A percentile compares a stretch with the other conserved stretches of the same genome.
Evolutionary conservation across 345 rosid genomes (phyloP).

Genomic region (Viola odorata): DNA sequence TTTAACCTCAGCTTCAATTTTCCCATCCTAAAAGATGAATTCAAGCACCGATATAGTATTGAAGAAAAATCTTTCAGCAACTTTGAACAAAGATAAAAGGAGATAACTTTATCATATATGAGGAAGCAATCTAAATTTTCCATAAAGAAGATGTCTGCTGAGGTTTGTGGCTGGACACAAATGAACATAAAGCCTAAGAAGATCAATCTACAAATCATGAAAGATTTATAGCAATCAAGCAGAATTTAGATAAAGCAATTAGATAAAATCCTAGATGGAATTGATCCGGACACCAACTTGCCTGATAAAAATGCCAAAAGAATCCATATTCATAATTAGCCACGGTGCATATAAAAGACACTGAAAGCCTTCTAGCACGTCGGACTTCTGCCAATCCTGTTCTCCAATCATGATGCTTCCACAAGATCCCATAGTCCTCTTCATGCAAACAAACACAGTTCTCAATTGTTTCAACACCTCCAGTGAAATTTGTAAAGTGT

Average conservation of each 20-base stretch:
- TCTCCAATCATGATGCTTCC: constrained; percentile 99
- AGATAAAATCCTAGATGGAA: constrained; percentile 6
- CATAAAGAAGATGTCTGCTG: neutral
- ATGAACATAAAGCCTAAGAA: constrained; percentile 6
- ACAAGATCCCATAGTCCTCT: constrained; percentile 87
- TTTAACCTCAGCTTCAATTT: constrained; percentile 92
- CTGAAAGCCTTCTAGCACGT: constrained; percentile 82
- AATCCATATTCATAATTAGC: constrained; percentile 94
- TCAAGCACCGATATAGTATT: constrained; percentile 3
- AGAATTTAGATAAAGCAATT: constrained; percentile 1
- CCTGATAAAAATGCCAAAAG: constrained; percentile 97
- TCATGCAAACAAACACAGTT: constrained; percentile 93
- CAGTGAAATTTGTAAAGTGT: constrained; percentile 82
- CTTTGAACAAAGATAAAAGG: neutral
- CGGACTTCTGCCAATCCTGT: constrained; percentile 95
- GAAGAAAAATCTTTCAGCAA: neutral
- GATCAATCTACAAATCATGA: constrained; percentile 1
- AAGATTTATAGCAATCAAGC: neutral
- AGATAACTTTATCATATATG: neutral
- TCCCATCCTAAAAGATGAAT: constrained; percentile 62
- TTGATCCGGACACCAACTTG: constrained; percentile 17
- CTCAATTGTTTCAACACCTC: constrained; percentile 88
- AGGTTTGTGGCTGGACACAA: constrained; percentile 11
- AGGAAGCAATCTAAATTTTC: neutral
- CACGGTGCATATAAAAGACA: constrained; percentile 79